Evolutionary conservation across 306 rosid species (phyloP).

Genomic region (Carpinus fangiana): DNA sequence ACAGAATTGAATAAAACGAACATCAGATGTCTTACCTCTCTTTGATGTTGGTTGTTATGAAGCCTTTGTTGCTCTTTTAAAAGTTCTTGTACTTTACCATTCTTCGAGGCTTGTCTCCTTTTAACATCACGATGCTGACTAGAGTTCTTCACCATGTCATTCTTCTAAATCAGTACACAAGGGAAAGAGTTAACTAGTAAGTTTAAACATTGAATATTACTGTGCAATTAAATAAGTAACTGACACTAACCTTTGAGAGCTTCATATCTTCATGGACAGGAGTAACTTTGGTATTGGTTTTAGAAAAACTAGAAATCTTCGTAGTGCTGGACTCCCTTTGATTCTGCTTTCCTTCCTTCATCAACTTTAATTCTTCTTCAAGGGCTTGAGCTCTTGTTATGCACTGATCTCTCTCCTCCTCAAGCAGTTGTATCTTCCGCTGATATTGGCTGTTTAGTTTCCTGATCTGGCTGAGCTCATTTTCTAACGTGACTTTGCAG

Average conservation of each 20-base stretch:
- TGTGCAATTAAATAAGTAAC: slow-evolving; percentile 28
- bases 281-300: slow-evolving; percentile 33
- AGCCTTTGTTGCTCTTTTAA: slow-evolving; percentile 49
- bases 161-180: slow-evolving; percentile 42
- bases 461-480: slow-evolving; percentile 37
- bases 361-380: slow-evolving; percentile 49
- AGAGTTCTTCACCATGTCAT: slow-evolving; percentile 52
- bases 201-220: slow-evolving; percentile 24
- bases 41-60: slow-evolving; percentile 43
- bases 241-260: slow-evolving; percentile 51
- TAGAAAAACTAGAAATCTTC: slow-evolving; percentile 32
- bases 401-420: slow-evolving; percentile 44
- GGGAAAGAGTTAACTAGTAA: slow-evolving; percentile 14
- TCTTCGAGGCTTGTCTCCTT: slow-evolving; percentile 51
- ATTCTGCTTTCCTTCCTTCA: slow-evolving; percentile 50
- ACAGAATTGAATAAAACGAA: slow-evolving; percentile 27
- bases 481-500: slow-evolving; percentile 42
- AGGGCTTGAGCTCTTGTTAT: slow-evolving; percentile 40
- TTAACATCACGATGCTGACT: slow-evolving; percentile 47
- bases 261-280: slow-evolving; percentile 58
- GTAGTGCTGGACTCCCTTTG: slow-evolving; percentile 33
- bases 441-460: slow-evolving; percentile 35
- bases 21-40: slow-evolving; percentile 52
- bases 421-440: slow-evolving; percentile 30
- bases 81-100: slow-evolving; percentile 47